Conservation (phyloP, 257 asterid species). For the Perilla frutescens region DNA sequence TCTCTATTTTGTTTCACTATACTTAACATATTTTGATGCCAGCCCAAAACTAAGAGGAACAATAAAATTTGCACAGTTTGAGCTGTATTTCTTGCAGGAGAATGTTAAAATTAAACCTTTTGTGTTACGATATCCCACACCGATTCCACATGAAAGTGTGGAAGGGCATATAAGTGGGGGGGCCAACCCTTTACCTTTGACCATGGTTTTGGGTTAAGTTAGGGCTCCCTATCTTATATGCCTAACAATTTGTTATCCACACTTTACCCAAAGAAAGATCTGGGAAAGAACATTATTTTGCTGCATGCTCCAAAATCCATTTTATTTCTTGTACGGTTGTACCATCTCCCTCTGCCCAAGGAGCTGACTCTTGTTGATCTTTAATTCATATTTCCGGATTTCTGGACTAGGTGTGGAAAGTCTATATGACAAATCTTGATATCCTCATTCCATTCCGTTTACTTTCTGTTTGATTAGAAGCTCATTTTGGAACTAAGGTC, state of each 20-base stretch:
- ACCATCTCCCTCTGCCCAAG: not conserved
- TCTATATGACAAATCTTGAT: not conserved
- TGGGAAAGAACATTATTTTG: not conserved
- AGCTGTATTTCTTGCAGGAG: constrained; percentile 6
- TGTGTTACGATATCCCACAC: not conserved
- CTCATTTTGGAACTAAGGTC: not conserved
- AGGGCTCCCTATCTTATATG: too few relatives aligned
- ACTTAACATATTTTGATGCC: not conserved
- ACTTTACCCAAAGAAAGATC: not conserved
- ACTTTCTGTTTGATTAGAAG: not conserved
- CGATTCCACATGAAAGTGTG: too few relatives aligned
- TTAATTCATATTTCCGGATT: not conserved
- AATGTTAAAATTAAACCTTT: not conserved
- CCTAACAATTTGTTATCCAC: not conserved
- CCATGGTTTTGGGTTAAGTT: too few relatives aligned
- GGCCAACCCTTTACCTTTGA: too few relatives aligned
- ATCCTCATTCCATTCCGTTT: not conserved
- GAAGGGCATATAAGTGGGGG: too few relatives aligned
- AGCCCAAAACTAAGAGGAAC: not conserved
- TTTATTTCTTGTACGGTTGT: not conserved
- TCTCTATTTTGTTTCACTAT: not conserved
- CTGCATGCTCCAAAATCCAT: not conserved
- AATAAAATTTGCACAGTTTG: not conserved
- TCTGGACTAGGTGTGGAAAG: not conserved
- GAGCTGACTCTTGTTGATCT: not conserved